Base-by-base conservation (phyloP, 2,329 filamentous ascomycete genomes). In the Neodidymelliopsis sp. region DNA sequence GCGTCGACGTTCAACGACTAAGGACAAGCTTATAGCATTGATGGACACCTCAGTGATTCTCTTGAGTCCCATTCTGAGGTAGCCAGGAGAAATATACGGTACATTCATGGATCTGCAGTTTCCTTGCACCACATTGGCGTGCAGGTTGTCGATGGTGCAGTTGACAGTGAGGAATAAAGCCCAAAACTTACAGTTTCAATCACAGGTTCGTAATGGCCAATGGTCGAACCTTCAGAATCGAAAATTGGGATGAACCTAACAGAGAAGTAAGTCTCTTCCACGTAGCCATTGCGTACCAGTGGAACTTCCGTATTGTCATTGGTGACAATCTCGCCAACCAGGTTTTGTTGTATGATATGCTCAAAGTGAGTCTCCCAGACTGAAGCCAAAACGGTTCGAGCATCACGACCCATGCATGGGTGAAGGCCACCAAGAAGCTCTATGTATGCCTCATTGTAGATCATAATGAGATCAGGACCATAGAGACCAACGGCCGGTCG, bases 231-330 rank as follows among this genome's bases (percentile, higher is more conserved):
- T 45, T 89, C 84, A 12, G 79, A 78, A 3, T 88, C 88, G 2
- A 91, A 79, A 31, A 92, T 76, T 0, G 89, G 89, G 19, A 91
- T 84, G 23, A 92, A 84, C 2, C 85, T 87, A 84, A 88, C 91
- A 11, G 86, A 88, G 67, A 91, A 92, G 64, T 88, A 92, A 0
- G 87, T 84, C 64, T 93, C 89, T 69, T 94, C 88, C 4, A 89
- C 70, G 53, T 82, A 89, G 1, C 84, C 83, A 53, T 86, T 81
- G 7, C 89, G 82, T 13, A 80, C 75, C 19, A 93, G 78, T 60
- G 91, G 90, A 1, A 92, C 78, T 34, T 83, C 82, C 50, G 91
- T 86, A 59, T 93, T 88, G 47, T 89, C 83, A 63, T 66, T 54
- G 24, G 56, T 55, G 1, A 67, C 41, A 0, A 62, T 61, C 25